Base-by-base conservation (phyloP, 1,284 basidiomycete species). In the Ceratobasidium sp. region DNA sequence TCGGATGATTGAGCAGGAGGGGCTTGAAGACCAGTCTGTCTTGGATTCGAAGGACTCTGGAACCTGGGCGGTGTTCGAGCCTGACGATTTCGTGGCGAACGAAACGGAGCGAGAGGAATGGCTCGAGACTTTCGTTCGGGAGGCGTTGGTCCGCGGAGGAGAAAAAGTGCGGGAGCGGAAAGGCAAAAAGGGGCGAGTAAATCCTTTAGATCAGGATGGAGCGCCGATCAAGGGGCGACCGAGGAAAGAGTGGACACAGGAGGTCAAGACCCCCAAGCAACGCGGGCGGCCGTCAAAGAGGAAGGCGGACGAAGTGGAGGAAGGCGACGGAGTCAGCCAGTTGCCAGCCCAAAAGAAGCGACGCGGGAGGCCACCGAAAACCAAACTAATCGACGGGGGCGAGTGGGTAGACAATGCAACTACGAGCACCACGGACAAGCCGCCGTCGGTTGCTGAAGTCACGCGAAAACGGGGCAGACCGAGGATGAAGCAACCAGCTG, bases 351-450 rank as follows among this genome's bases (percentile, higher is more conserved):
- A 28, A 2, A 76, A 79, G 3, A 83, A 81, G 72, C 82, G 81
- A 64, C 82, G 81, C 21, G 82, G 81, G 21, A 79, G 81, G 49
- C 79, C 79, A n/a, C 76, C 76, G 28, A 83, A 82, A 76, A 30
- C 70, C 16, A 53, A 46, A 14, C 25, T 40, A 3, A 11, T 28
- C 44, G 30, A 33, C n/a, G 33, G 36, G 18, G 40, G 46, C 28
- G 56, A 16, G 23, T 28, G 11, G 51, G 12, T 28, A 5, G 23
- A 28, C 4, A 8, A 28, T 16, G 16, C 21, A 38, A 21, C n/a
- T 46, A 23, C 21, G 36, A 25, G 5, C 6, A 12, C 21, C 7
- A 18, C 44, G 30, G 30, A 51, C 16, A 12, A 23, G 9, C 14
- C 14, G 3, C 28, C 30, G 28, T n/a, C 40, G 18, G 44, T 21